phyloP scores from a whole-genome alignment of 2,329 filamentous ascomycete species.

The Fusarium sublunatum region DNA sequence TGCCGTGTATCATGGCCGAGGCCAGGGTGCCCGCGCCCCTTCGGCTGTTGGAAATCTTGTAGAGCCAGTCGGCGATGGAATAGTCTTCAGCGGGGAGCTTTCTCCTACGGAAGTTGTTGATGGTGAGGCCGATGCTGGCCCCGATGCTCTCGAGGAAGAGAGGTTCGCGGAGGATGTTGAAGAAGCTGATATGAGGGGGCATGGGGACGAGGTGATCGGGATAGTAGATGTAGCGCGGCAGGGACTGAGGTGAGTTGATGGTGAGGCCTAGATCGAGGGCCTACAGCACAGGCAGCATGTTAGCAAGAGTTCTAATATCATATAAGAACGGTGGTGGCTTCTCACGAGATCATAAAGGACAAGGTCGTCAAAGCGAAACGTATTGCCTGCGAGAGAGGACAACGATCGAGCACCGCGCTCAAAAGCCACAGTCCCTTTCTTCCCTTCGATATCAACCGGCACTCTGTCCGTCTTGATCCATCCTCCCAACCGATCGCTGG shows the following conservation, averaged over 20 bases:
- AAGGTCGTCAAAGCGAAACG: constrained; percentile 66
- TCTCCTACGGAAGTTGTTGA: constrained; percentile 38
- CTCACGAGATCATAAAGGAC: constrained; percentile 78
- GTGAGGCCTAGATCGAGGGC: constrained; percentile 52
- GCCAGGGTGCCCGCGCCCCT: constrained; percentile 74
- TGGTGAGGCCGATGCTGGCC: constrained; percentile 44
- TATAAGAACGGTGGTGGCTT: constrained; percentile 13
- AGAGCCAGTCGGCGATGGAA: constrained; percentile 54
- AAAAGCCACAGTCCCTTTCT: constrained; percentile 71
- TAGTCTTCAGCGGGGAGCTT: constrained; percentile 46
- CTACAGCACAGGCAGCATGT: constrained; percentile 42
- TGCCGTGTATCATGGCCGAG: constrained; percentile 84
- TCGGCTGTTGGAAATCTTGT: constrained; percentile 46
- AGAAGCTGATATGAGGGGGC: constrained; percentile 47
- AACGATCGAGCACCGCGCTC: constrained; percentile 87
- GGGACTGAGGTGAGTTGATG: constrained; percentile 62
- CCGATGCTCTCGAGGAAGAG: constrained; percentile 50
- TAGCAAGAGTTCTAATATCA: constrained; percentile 10
- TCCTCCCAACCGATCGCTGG: constrained; percentile 75
- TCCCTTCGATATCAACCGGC: constrained; percentile 66
- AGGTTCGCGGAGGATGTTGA: constrained; percentile 47
- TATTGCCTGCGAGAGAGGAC: constrained; percentile 60
- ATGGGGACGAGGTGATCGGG: constrained; percentile 72
- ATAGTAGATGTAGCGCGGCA: constrained; percentile 83
- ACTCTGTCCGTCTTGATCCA: constrained; percentile 80